A percentile compares a stretch with the other conserved stretches of the same genome.
Evolutionary conservation across 2,329 filamentous ascomycete genomes (phyloP).

Genomic region (Ophioceras dolichostomum): DNA sequence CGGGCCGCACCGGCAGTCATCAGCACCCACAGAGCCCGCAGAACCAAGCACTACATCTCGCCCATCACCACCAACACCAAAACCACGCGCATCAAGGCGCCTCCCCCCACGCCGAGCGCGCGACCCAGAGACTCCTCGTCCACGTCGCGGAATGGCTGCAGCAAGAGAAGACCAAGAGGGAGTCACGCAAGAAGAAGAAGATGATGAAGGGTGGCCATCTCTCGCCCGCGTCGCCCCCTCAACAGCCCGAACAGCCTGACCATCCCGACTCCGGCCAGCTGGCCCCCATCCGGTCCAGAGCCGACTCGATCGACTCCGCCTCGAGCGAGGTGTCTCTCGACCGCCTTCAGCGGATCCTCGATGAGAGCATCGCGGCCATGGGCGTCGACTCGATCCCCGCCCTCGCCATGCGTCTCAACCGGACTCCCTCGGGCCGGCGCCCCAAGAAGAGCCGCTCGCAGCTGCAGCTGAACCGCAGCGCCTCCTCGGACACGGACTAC

Average conservation of each 20-base stretch:
- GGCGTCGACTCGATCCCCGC: slow-evolving; percentile 25
- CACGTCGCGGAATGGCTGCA: slow-evolving; percentile 79
- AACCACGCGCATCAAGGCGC: slow-evolving; percentile 25
- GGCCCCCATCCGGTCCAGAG: slow-evolving; percentile 16
- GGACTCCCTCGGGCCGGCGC: slow-evolving; percentile 26
- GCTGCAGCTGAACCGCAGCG: slow-evolving; percentile 29
- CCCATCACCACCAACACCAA: slow-evolving; percentile 15
- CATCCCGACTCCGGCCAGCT: slow-evolving; percentile 7
- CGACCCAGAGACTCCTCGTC: slow-evolving; percentile 47
- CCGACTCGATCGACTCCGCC: slow-evolving; percentile 50
- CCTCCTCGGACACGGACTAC: slow-evolving; percentile 78
- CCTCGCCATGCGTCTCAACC: slow-evolving; percentile 21
- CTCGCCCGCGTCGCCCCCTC: slow-evolving; percentile 23
- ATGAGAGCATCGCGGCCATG: slow-evolving; percentile 47
- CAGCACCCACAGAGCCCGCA: background rate
- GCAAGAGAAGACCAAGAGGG: slow-evolving; percentile 60
- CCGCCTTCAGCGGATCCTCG: slow-evolving; percentile 66
- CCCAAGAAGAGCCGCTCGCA: slow-evolving; percentile 26
- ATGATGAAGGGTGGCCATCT: slow-evolving; percentile 26
- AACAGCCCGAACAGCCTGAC: slow-evolving; percentile 8
- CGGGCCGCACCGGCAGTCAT: background rate
- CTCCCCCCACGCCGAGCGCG: slow-evolving; percentile 18
- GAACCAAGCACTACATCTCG: slow-evolving; percentile 4
- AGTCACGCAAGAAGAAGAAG: slow-evolving; percentile 37
- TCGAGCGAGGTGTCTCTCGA: slow-evolving; percentile 65